phyloP scores from a whole-genome alignment of 1,284 basidiomycete species.

The Thelephora terrestris region DNA sequence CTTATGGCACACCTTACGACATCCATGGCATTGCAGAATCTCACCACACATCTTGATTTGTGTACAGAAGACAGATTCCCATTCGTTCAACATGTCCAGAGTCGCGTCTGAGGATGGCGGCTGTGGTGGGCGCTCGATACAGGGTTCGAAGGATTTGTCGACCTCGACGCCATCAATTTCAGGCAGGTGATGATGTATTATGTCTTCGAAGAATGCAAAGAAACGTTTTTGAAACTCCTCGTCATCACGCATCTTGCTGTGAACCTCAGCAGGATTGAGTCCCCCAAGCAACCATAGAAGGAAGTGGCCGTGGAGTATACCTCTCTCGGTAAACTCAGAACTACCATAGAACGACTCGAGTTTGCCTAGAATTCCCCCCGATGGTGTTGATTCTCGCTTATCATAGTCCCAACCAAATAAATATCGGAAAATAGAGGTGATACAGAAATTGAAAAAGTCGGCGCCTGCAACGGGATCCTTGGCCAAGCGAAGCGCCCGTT shows the following conservation, averaged over 20 bases:
- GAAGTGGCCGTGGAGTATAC: constrained; percentile 10
- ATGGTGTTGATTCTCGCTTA: not conserved
- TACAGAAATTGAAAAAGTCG: constrained; percentile 11
- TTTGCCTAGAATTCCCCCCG: constrained; percentile 11
- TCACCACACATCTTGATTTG: constrained; percentile 11
- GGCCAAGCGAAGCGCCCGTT: constrained; percentile 7
- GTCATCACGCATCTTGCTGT: constrained; percentile 4
- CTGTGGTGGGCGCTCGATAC: constrained; percentile 7
- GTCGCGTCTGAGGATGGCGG: not conserved
- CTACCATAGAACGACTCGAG: constrained; percentile 7
- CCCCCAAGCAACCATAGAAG: constrained; percentile 12
- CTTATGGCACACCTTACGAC: too few species aligned
- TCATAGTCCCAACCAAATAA: constrained; percentile 12
- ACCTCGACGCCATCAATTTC: not conserved
- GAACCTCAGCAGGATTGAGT: constrained; percentile 10
- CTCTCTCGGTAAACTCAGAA: too few species aligned
- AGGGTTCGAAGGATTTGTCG: constrained; percentile 6
- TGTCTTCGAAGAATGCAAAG: not conserved
- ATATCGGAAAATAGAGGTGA: constrained; percentile 7
- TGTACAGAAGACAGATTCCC: constrained; percentile 5
- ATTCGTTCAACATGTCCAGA: constrained; percentile 3
- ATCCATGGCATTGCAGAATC: constrained; percentile 11
- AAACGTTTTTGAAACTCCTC: constrained; percentile 5
- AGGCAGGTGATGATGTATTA: not conserved
- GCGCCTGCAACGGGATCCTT: constrained; percentile 12